phyloP scores from a whole-genome alignment of 2,329 filamentous ascomycete species.

The Fusarium secorum region DNA sequence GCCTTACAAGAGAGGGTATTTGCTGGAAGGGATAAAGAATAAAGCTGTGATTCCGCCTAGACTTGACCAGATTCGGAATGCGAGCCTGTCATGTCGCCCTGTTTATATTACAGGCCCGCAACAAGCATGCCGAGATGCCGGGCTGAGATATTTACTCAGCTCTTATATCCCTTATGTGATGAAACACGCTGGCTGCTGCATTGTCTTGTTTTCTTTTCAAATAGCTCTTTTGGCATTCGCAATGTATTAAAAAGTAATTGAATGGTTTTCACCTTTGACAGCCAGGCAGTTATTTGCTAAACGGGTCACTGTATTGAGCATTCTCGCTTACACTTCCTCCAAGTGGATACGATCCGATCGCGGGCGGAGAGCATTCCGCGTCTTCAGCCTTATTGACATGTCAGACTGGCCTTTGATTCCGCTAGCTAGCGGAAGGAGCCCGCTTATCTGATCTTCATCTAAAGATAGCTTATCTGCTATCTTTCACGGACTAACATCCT shows the following conservation, averaged over 20 bases:
- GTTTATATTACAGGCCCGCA: neutral
- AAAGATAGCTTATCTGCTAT: neutral
- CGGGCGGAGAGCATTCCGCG: neutral
- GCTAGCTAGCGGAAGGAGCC: accelerated
- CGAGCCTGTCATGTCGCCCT: neutral
- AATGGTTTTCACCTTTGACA: too few relatives aligned
- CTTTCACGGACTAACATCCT: neutral
- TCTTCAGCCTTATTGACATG: neutral
- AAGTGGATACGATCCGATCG: too few relatives aligned
- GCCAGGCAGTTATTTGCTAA: neutral
- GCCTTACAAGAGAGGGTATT: neutral
- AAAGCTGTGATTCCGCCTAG: neutral
- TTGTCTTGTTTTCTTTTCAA: accelerated
- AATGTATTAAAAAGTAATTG: too few relatives aligned
- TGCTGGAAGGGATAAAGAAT: too few relatives aligned
- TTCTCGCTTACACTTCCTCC: too few relatives aligned
- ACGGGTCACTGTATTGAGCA: accelerated
- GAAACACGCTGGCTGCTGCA: too few relatives aligned
- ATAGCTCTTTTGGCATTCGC: accelerated
- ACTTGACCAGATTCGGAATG: neutral
- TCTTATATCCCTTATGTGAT: accelerated
- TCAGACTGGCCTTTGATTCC: neutral
- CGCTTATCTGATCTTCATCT: accelerated
- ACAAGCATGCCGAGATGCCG: neutral
- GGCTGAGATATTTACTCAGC: neutral